A percentile compares a stretch with the other conserved stretches of the same genome.
Evolutionary conservation across 768 basidiomycete genomes (phyloP).

Genomic region (Tricholoma bakamatsutake): DNA sequence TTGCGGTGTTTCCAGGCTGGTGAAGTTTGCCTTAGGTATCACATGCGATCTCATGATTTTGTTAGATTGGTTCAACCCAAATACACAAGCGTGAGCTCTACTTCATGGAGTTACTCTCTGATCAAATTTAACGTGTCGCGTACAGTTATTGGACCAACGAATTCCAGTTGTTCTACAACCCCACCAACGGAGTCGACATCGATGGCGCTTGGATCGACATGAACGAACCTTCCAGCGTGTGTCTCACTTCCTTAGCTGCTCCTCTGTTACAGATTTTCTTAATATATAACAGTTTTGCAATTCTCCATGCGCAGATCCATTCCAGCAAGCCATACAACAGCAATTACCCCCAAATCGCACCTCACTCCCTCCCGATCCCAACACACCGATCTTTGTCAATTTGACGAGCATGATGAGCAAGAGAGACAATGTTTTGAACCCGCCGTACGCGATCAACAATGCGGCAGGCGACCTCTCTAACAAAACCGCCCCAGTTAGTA

Average conservation of each 20-base stretch:
- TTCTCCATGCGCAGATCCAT: slow-evolving; percentile 56
- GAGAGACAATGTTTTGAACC: slow-evolving; percentile 37
- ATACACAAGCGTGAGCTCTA: slow-evolving; percentile 37
- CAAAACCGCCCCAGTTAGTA: slow-evolving; percentile 48
- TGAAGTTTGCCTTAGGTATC: not conserved
- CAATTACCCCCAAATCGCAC: slow-evolving; percentile 49
- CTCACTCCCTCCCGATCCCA: slow-evolving; percentile 43
- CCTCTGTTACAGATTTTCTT: not conserved
- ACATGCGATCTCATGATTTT: not conserved
- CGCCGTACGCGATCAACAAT: slow-evolving; percentile 58
- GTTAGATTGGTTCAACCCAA: slow-evolving; percentile 56
- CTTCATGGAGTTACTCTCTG: not conserved
- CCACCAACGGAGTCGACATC: slow-evolving; percentile 51
- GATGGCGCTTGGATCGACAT: slow-evolving; percentile 74
- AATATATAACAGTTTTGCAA: slow-evolving; percentile 47
- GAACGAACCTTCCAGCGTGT: slow-evolving; percentile 67
- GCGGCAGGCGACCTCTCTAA: slow-evolving; percentile 46
- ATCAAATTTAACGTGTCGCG: not conserved
- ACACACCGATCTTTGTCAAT: slow-evolving; percentile 45
- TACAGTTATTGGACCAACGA: slow-evolving; percentile 59
- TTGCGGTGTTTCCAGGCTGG: slow-evolving; percentile 51
- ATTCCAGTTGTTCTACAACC: slow-evolving; percentile 50
- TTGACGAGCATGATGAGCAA: slow-evolving; percentile 11
- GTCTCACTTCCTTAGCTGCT: slow-evolving; percentile 11
- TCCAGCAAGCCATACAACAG: slow-evolving; percentile 47